These are phyloP conservation scores for Aristolochia contorta DNA, from an alignment of 164 flowering plant species.

Conservation along the genomic window DNA sequence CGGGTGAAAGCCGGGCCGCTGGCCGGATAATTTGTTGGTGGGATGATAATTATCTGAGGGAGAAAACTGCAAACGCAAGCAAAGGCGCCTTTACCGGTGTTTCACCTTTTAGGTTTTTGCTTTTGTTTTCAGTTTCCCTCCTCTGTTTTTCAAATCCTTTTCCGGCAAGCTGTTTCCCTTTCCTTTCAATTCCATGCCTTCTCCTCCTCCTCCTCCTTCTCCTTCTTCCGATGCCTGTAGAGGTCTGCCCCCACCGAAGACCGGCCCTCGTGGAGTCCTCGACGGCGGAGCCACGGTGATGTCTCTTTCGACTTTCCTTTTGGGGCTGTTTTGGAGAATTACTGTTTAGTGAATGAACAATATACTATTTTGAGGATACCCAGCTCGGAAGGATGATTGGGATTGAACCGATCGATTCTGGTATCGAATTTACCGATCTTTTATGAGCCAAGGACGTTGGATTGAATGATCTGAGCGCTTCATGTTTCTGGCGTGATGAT, in stretches of 20 bases:
- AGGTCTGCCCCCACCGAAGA: neutral
- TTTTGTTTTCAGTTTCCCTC: slow-evolving; percentile 16
- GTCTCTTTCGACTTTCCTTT: neutral
- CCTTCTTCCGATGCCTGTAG: neutral
- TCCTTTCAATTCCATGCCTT: neutral
- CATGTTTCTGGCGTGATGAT: slow-evolving; percentile 9
- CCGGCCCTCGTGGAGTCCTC: neutral
- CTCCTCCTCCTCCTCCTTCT: slow-evolving; percentile 1
- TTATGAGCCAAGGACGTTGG: neutral
- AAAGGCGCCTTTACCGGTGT: slow-evolving; percentile 10
- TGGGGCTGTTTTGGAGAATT: neutral
- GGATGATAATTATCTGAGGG: neutral
- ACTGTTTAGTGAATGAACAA: too few relatives aligned
- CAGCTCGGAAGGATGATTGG: too few relatives aligned
- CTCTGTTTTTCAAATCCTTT: slow-evolving; percentile 5
- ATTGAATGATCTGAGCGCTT: slow-evolving; percentile 6
- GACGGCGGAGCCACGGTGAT: neutral
- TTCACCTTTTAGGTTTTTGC: slow-evolving; percentile 9
- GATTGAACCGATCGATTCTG: neutral
- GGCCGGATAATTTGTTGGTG: slow-evolving; percentile 1
- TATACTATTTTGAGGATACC: too few relatives aligned
- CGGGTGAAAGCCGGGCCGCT: neutral
- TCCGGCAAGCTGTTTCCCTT: slow-evolving; percentile 2
- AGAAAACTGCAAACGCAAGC: slow-evolving; percentile 32
- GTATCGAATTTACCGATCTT: too few relatives aligned